phyloP scores from a whole-genome alignment of 805 yeast genomes.

The Saccharomyces mikatae region DNA sequence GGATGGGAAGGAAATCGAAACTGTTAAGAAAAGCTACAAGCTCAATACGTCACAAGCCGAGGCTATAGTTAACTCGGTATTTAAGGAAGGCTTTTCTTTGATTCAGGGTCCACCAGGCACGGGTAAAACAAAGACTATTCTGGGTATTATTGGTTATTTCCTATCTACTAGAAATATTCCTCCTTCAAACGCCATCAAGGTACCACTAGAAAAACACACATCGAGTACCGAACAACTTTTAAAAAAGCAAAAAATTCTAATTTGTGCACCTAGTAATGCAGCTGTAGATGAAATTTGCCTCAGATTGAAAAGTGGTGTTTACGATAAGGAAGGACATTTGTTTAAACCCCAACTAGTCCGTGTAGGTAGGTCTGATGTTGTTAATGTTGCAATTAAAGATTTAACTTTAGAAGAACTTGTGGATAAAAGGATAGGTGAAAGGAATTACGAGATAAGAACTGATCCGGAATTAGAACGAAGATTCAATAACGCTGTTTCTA shows the following conservation, averaged over 20 bases:
- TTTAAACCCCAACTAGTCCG: slow-evolving; percentile 69
- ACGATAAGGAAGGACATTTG: slow-evolving; percentile 42
- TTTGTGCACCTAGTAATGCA: slow-evolving; percentile 98
- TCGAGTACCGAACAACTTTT: slow-evolving; percentile 16
- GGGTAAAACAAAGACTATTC: slow-evolving; percentile 94
- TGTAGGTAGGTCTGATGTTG: slow-evolving; percentile 82
- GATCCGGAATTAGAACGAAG: slow-evolving; percentile 39
- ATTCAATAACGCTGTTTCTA: slow-evolving; percentile 46
- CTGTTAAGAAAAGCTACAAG: slow-evolving; percentile 42
- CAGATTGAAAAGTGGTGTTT: slow-evolving; percentile 69
- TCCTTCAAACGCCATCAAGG: slow-evolving; percentile 25
- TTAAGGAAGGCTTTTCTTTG: slow-evolving; percentile 68
- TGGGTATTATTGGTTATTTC: slow-evolving; percentile 81
- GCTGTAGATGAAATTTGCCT: slow-evolving; percentile 93
- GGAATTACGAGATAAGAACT: slow-evolving; percentile 31
- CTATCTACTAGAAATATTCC: slow-evolving; percentile 35
- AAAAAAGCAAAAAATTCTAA: slow-evolving; percentile 52
- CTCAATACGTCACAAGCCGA: slow-evolving; percentile 86
- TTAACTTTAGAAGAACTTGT: slow-evolving; percentile 80
- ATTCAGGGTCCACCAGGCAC: slow-evolving; percentile 99
- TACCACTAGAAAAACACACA: slow-evolving; percentile 25
- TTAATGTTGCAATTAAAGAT: slow-evolving; percentile 73
- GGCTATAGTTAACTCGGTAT: slow-evolving; percentile 71
- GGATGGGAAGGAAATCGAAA: slow-evolving; percentile 32
- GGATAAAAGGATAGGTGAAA: slow-evolving; percentile 46